Evolutionary conservation across 345 rosid species (phyloP), one percentile per base, ranked within the genome.

Genomic region (Boechera retrofracta): DNA sequence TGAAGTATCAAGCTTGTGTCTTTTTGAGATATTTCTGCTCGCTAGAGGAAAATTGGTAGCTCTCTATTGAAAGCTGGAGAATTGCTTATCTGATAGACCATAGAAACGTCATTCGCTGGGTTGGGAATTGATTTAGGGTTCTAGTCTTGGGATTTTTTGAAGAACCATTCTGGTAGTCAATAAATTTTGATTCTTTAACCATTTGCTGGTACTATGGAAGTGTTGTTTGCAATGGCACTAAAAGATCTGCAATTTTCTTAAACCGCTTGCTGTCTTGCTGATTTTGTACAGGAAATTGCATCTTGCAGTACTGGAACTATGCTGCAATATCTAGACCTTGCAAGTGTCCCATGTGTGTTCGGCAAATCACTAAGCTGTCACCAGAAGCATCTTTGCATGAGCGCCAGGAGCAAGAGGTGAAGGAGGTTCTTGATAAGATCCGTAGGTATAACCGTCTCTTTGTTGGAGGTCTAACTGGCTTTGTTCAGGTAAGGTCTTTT

Each of bases 221-320:
- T 64, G 55, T 29, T 64, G 41, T 31, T 45, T 64, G n/a, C 49
- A 36, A 11, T 38, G 24, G 1, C 33, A 21, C 2, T 12, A 24
- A 15, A 61, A 39, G 5, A 26, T 62, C 3, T 62, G 6, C 18
- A 58, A 6, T 18, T 39, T 62, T 0, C 18, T 26, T 62, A 41
- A 24, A 26, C 0, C 8, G 8, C 3, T 48, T 21, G 29, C 38
- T 77, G 76, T 64, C 3, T 48, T 21, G 29, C 38, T 77, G 76
- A 71, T 26, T 55, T 49, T 10, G 5, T 76, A 80, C 86, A 93
- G 98, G 85, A 11, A 83, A 75, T 57, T 93, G 97, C 83, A 91
- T 93, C 70, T 77, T 93, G 89, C 95, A 87, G 82, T 88, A 83
- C 66, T 93, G 98, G 98, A 93, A 85, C 77, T 93, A 93, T 64